phyloP scores from a whole-genome alignment of 805 yeast genomes.

The Teunomyces tritomae region DNA sequence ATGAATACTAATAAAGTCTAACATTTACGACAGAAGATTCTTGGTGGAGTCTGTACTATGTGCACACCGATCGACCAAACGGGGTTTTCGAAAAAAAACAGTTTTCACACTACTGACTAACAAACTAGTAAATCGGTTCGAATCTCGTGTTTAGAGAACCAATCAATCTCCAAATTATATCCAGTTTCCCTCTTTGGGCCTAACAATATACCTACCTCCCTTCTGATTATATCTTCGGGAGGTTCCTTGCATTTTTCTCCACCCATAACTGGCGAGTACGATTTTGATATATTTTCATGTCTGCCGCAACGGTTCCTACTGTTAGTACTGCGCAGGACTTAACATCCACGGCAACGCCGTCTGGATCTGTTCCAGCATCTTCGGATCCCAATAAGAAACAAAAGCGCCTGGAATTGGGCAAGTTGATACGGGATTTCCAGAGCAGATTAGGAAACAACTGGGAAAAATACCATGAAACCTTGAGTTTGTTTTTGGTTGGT shows the following conservation, averaged over 20 bases:
- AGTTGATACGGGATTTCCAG: constrained; percentile 70
- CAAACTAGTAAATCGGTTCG: not conserved
- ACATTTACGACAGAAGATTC: not conserved
- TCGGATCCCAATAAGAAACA: constrained; percentile 3
- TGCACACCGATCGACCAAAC: not conserved
- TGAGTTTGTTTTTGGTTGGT: constrained; percentile 75
- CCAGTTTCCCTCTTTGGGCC: not conserved
- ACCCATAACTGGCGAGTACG: not conserved
- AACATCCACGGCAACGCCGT: not conserved
- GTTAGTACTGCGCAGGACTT: not conserved
- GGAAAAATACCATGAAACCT: constrained; percentile 80
- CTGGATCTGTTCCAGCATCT: not conserved
- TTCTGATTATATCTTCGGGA: not conserved
- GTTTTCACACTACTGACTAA: not conserved
- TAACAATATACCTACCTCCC: not conserved
- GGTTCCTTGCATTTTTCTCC: not conserved
- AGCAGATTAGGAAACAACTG: constrained; percentile 72
- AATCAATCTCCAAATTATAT: not conserved
- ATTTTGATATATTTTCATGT: not conserved
- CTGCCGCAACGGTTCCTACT: not conserved
- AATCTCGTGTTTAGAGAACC: not conserved
- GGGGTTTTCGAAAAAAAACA: not conserved
- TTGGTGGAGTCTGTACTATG: not conserved
- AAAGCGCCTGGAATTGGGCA: constrained; percentile 35
- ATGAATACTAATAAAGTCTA: no score